Base-by-base conservation (phyloP, 345 rosid species). In the Lumnitzera racemosa region DNA sequence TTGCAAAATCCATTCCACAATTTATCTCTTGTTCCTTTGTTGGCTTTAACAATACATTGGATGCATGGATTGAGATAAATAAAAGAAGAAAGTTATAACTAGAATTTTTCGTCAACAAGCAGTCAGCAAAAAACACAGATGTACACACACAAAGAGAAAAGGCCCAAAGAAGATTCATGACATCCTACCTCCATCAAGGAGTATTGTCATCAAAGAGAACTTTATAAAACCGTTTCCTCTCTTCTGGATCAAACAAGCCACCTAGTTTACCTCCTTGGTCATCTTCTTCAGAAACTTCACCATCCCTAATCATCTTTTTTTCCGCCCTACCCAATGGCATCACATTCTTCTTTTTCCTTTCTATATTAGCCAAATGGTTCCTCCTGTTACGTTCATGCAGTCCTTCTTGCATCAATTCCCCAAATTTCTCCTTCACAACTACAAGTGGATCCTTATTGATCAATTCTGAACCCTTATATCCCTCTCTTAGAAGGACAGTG, bases 321-420 rank as follows among this genome's bases (percentile, higher is more conserved):
- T 53, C 79, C 16, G 53, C 47, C 70, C 67, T 77, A 20, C 62
- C 57, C n/a, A 63, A 56, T 61, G 15, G 70, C 17, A 81, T 70
- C 65, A 82, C 79, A 69, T 77, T 82, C 70, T 73, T 86, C 81
- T 72, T 82, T 63, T 74, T 76, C 75, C 76, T 91, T 69, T 91
- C 96, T 59, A 80, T 29, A 73, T 91, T 91, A 65, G 59, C 61
- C 53, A 80, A 51, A 66, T 58, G 55, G 23, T 64, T 78, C 67
- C 96, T 83, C 17, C 54, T 77, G 59, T 89, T 89, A 64, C 79
- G 82, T 67, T 87, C 96, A 72, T 83, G 81, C 53, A 81, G 85
- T 5, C 98, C 98, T 64, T 87, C 96, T 67, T 85, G 88, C 96
- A 92, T 85, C 77, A 92, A 53, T 51, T 85, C 96, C 47, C 97